Evolutionary conservation across 2,329 filamentous ascomycete genomes (phyloP).

Genomic region (Amauroascus niger): DNA sequence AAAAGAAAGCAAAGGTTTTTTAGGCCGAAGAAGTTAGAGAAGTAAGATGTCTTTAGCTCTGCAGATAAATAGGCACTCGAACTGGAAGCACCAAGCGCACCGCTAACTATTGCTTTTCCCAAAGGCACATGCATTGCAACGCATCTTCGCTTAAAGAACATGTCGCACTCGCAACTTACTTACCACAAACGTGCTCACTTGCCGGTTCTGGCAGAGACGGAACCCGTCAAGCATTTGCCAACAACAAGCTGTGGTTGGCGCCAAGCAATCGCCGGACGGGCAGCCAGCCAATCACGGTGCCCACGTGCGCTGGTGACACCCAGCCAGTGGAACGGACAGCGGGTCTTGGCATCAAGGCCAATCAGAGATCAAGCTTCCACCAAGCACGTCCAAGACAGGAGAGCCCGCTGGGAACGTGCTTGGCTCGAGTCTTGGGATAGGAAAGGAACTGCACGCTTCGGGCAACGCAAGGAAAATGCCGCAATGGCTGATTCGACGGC

Average conservation of each 20-base stretch:
- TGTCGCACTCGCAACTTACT: not conserved
- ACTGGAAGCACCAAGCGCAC: not conserved
- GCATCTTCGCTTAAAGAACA: not conserved
- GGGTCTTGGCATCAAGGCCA: constrained; percentile 2
- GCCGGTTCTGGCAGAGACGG: not conserved
- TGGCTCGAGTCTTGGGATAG: constrained; percentile 1
- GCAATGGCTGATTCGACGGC: not conserved
- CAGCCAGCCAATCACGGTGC: not conserved
- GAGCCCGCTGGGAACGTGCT: constrained; percentile 6
- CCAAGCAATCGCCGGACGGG: not conserved
- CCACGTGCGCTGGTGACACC: constrained; percentile 1
- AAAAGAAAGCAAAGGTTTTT: not conserved
- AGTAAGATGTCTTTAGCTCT: not conserved
- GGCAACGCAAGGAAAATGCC: not conserved
- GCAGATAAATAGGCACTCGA: not conserved
- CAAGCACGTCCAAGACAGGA: constrained; percentile 11
- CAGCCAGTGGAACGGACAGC: not conserved
- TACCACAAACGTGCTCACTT: constrained; percentile 2
- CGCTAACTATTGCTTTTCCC: not conserved
- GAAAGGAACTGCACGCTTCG: not conserved
- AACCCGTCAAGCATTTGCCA: not conserved
- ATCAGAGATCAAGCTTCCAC: constrained; percentile 7
- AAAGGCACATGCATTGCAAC: not conserved
- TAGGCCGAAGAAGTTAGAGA: not conserved
- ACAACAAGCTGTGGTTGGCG: not conserved